phyloP scores from a whole-genome alignment of 2,329 filamentous ascomycete genomes.

The Nemania sp. region DNA sequence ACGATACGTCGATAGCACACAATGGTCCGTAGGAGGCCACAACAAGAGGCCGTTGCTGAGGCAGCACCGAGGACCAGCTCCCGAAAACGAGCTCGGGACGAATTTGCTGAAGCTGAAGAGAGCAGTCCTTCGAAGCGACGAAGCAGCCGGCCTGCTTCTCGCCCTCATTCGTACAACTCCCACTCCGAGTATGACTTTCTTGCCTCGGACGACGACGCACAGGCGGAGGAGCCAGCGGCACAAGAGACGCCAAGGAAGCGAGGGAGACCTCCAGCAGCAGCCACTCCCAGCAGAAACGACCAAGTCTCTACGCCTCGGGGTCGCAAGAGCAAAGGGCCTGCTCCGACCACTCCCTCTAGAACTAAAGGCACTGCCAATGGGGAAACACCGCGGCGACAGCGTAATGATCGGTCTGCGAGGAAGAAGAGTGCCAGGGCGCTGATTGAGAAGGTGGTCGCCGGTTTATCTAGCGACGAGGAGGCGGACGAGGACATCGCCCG shows the following conservation, averaged over 20 bases:
- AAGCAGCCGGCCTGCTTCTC: slow-evolving; percentile 10
- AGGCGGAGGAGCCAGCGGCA: background rate
- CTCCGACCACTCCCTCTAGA: slow-evolving; percentile 34
- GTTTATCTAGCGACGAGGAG: slow-evolving; percentile 70
- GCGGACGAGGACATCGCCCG: slow-evolving; percentile 70
- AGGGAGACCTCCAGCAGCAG: slow-evolving; percentile 13
- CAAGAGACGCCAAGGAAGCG: slow-evolving; percentile 33
- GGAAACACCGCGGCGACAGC: slow-evolving; percentile 66
- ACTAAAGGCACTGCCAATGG: slow-evolving; percentile 37
- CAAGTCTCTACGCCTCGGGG: slow-evolving; percentile 30
- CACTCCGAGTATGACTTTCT: slow-evolving; percentile 38
- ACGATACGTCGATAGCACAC: slow-evolving; percentile 13
- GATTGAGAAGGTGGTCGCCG: slow-evolving; percentile 71
- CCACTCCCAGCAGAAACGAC: slow-evolving; percentile 18
- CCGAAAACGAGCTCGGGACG: slow-evolving; percentile 33
- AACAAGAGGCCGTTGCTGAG: slow-evolving; percentile 27
- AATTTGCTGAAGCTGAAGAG: slow-evolving; percentile 23
- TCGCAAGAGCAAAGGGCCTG: slow-evolving; percentile 28
- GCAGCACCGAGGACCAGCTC: slow-evolving; percentile 20
- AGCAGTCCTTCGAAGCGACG: slow-evolving; percentile 30
- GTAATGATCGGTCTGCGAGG: slow-evolving; percentile 81
- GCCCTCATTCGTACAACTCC: slow-evolving; percentile 9
- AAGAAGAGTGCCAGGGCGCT: slow-evolving; percentile 81
- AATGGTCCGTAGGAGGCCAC: slow-evolving; percentile 36
- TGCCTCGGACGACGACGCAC: slow-evolving; percentile 35